phyloP scores from a whole-genome alignment of 164 flowering plant genomes.

The Umbellularia californica region DNA sequence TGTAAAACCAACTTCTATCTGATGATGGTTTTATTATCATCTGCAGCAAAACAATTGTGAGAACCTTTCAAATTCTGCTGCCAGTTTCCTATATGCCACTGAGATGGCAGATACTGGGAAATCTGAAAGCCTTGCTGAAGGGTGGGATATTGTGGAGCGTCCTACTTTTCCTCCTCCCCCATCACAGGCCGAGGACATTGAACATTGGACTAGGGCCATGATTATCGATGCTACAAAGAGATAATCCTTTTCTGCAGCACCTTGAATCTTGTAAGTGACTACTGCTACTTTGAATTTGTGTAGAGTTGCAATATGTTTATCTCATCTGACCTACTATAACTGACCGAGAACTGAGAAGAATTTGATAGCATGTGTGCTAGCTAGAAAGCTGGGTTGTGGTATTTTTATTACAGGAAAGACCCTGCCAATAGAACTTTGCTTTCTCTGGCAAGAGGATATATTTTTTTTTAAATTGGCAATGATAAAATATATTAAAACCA shows the following conservation, averaged over 20 bases:
- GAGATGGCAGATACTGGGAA: slow-evolving; percentile 53
- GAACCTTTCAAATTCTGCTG: slow-evolving; percentile 50
- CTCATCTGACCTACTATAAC: too few species aligned
- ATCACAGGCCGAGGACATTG: slow-evolving; percentile 90
- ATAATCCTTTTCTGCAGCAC: slow-evolving; percentile 13
- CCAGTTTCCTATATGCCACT: slow-evolving; percentile 61
- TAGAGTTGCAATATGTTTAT: too few species aligned
- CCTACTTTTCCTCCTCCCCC: slow-evolving; percentile 96
- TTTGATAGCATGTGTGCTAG: too few species aligned
- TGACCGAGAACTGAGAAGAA: too few species aligned
- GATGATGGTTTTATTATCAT: slow-evolving; percentile 3
- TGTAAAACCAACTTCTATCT: too few species aligned
- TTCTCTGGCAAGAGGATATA: too few species aligned
- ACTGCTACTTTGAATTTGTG: background rate
- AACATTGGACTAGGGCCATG: slow-evolving; percentile 99
- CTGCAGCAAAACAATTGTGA: slow-evolving; percentile 55
- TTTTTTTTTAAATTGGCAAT: too few species aligned
- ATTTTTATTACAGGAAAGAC: too few species aligned
- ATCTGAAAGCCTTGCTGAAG: slow-evolving; percentile 72
- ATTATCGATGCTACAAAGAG: slow-evolving; percentile 76
- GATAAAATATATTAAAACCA: too few species aligned
- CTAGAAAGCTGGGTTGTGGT: too few species aligned
- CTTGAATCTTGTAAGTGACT: background rate
- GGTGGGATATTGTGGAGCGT: slow-evolving; percentile 95
- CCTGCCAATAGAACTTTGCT: too few species aligned